These are phyloP conservation scores for Leccinum sublutescens DNA, from an alignment of 768 basidiomycete species.

Conservation along the genomic window DNA sequence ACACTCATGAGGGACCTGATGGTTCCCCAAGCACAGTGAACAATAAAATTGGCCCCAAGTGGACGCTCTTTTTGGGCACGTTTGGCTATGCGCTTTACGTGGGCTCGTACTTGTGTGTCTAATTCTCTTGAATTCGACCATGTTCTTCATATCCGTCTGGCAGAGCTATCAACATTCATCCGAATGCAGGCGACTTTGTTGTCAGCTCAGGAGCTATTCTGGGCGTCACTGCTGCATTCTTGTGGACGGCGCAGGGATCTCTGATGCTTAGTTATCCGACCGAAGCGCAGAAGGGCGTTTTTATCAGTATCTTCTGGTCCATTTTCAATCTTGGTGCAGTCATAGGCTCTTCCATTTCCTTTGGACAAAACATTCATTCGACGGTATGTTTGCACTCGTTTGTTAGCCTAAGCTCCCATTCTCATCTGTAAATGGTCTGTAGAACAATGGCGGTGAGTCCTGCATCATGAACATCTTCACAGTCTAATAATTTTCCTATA, in stretches of 20 bases:
- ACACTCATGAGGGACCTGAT: neutral
- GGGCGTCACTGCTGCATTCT: slow-evolving; percentile 65
- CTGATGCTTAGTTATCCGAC: slow-evolving; percentile 84
- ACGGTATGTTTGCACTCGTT: neutral
- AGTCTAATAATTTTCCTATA: neutral
- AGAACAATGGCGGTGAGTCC: slow-evolving; percentile 33
- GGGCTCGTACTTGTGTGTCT: slow-evolving; percentile 62
- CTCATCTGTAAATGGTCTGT: neutral
- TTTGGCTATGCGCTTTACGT: slow-evolving; percentile 76
- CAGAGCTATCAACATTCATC: slow-evolving; percentile 53
- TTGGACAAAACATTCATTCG: slow-evolving; percentile 62
- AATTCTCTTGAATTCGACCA: too few species aligned
- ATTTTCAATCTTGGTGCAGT: slow-evolving; percentile 86
- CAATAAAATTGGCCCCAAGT: slow-evolving; percentile 73
- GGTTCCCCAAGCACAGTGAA: slow-evolving; percentile 57
- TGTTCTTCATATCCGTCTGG: too few species aligned
- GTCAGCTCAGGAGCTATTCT: slow-evolving; percentile 73
- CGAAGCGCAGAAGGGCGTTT: slow-evolving; percentile 72
- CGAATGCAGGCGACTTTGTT: slow-evolving; percentile 57
- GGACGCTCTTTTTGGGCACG: slow-evolving; percentile 76
- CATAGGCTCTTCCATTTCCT: slow-evolving; percentile 71
- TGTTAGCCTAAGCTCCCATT: neutral
- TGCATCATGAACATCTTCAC: neutral
- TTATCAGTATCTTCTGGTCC: slow-evolving; percentile 78
- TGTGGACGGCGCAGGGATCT: slow-evolving; percentile 86